These are phyloP conservation scores for Serendipita indica DNA, from an alignment of 768 basidiomycete genomes.

Conservation along the genomic window DNA sequence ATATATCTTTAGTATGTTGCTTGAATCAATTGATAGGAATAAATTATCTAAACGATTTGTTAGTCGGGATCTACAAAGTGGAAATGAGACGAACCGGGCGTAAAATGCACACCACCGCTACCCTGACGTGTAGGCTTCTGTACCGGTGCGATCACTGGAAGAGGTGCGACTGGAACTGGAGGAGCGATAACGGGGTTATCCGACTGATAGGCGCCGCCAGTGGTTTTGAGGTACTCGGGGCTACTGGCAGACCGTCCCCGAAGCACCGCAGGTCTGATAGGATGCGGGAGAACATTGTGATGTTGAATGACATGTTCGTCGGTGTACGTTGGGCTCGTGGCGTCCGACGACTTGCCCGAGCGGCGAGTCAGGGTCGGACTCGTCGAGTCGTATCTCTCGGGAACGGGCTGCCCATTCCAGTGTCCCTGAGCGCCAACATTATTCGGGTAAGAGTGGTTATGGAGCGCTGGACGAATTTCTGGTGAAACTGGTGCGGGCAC, in stretches of 20 bases:
- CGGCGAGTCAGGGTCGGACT: conserved; percentile 8
- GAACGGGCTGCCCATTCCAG: background rate
- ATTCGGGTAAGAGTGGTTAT: background rate
- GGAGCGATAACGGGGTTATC: background rate
- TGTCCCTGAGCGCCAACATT: background rate
- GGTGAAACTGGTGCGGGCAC: background rate
- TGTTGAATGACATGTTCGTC: background rate
- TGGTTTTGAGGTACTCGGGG: background rate
- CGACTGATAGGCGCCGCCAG: background rate
- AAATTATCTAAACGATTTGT: background rate
- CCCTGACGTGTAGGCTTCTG: background rate
- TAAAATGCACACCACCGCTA: background rate
- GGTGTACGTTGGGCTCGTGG: conserved; percentile 4
- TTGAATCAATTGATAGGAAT: background rate
- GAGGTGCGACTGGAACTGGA: background rate
- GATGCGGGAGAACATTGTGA: background rate
- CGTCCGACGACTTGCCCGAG: background rate
- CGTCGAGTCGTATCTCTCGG: background rate
- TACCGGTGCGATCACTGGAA: background rate
- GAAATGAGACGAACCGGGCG: background rate
- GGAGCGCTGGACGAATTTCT: background rate
- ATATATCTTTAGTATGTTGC: background rate
- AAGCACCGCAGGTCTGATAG: background rate
- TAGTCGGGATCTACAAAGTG: background rate
- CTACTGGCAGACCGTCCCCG: conserved; percentile 4